These are phyloP conservation scores for Arabis alpina DNA, from an alignment of 345 rosid genomes.

Conservation along the genomic window DNA sequence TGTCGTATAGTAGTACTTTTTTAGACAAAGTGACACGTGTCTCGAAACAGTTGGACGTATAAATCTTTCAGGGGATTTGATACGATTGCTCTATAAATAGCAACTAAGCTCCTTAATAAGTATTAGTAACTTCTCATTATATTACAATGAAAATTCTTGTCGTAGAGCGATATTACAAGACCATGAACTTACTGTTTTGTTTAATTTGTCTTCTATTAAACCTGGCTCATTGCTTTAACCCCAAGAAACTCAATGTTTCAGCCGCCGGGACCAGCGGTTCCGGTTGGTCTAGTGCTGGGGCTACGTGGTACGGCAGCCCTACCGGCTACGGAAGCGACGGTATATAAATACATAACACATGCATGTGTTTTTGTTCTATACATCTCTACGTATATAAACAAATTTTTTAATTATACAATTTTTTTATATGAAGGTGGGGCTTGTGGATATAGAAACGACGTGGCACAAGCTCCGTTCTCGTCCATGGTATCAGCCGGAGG, in stretches of 20 bases:
- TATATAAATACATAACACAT: constrained; percentile 21
- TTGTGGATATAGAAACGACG: constrained; percentile 57
- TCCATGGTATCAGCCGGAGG: constrained; percentile 64
- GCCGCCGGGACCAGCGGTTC: background rate
- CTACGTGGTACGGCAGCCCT: constrained; percentile 67
- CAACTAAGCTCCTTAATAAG: background rate
- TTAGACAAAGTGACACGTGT: constrained; percentile 15
- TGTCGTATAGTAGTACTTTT: background rate
- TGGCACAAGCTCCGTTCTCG: constrained; percentile 54
- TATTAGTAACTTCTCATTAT: background rate
- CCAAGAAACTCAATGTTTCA: constrained; percentile 45
- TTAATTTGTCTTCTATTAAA: constrained; percentile 30
- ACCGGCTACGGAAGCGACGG: constrained; percentile 58
- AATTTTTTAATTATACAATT: no score
- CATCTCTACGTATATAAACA: background rate
- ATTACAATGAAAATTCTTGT: constrained; percentile 15
- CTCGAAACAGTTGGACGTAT: background rate
- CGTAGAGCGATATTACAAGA: background rate
- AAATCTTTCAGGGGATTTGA: constrained; percentile 17
- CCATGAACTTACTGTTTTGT: constrained; percentile 26
- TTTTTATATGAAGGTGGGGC: constrained; percentile 55
- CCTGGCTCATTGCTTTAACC: constrained; percentile 45
- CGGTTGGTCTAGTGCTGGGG: constrained; percentile 53
- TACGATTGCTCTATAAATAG: constrained; percentile 27
- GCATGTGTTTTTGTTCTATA: background rate